Conservation (phyloP, 164 flowering plant genomes). For the Vitis riparia region DNA sequence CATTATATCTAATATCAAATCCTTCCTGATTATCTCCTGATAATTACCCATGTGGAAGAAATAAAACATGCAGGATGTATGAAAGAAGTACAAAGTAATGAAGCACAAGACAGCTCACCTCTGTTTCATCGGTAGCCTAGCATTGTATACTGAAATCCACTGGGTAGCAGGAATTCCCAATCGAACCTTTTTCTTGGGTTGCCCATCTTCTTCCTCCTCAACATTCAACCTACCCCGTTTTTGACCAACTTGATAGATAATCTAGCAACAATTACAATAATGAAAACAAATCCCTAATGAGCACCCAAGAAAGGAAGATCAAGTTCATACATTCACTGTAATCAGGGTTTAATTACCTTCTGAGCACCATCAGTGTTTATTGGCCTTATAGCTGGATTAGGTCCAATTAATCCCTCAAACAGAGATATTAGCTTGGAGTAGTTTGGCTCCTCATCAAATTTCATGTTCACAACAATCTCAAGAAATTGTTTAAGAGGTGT, state of each 20-base stretch:
- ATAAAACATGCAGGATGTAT: background rate
- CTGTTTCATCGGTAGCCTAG: constrained; percentile 80
- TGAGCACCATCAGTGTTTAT: constrained; percentile 91
- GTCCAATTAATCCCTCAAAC: constrained; percentile 70
- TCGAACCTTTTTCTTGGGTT: constrained; percentile 79
- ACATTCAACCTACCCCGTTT: constrained; percentile 71
- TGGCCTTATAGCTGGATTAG: constrained; percentile 82
- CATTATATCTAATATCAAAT: too few relatives aligned
- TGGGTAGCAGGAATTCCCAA: constrained; percentile 90
- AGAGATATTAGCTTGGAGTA: constrained; percentile 74
- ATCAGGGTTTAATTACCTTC: constrained; percentile 39
- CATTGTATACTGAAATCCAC: constrained; percentile 90
- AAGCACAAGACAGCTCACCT: constrained; percentile 37
- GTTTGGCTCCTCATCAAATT: constrained; percentile 92
- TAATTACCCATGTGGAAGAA: too few relatives aligned
- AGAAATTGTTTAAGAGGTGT: constrained; percentile 77
- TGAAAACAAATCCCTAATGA: background rate
- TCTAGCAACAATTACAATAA: constrained; percentile 25
- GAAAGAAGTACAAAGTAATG: background rate
- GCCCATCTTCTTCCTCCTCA: constrained; percentile 79
- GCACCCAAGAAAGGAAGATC: background rate
- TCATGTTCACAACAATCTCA: constrained; percentile 83
- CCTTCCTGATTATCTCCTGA: background rate
- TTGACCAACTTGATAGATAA: constrained; percentile 81
- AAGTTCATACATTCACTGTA: background rate